Base-by-base conservation (phyloP, 2,329 filamentous ascomycete genomes). In the Nannizziopsis arthrosporioides region DNA sequence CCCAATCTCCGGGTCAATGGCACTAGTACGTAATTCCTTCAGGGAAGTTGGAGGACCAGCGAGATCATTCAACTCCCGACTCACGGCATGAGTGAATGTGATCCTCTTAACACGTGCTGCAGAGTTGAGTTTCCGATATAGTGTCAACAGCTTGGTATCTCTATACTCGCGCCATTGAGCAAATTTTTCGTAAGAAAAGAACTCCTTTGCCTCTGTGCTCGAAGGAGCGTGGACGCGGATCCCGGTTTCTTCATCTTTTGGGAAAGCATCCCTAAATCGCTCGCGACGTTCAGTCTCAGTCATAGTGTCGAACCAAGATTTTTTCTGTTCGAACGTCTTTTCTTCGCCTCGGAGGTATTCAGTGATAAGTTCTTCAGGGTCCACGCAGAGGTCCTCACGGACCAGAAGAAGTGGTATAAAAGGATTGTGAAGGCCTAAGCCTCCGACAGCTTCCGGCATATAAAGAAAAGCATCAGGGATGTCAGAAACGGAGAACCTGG, bases 401-500 rank as follows among this genome's bases (percentile, higher is more conserved):
- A 68, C 58, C 3, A 68, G 57, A 42, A 72, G 63, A 11, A 68
- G 57, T 1, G 61, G 54, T 15, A 73, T 60, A 54, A 73, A 72
- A 0, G 71, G 72, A 52, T 73, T 74, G 4, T 64, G 63, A 2
- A 74, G 56, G 0, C 65, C 70, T 0, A 75, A 62, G 0, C 72
- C 72, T 8, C 72, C 72, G 2, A 73, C 59, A 38, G 67, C 58
- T 31, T 68, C 63, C 0, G 72, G 71, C 19, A 73, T 60, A 54
- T 69, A 71, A 53, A 75, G 65, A 56, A 73, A 73, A 2, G 58
- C 67, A 47, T 73, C 70, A 1, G 71, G 30, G 9, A 73, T 54
- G 34, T 66, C 59, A 3, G 59, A 47, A 1, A 65, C 63, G 0
- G 62, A 64, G 49, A 80, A 81, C 0, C 75, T 72, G 6, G 68